Evolutionary conservation across 805 yeast species (phyloP).

Genomic region (Wickerhamomyces subpelliculosus): DNA sequence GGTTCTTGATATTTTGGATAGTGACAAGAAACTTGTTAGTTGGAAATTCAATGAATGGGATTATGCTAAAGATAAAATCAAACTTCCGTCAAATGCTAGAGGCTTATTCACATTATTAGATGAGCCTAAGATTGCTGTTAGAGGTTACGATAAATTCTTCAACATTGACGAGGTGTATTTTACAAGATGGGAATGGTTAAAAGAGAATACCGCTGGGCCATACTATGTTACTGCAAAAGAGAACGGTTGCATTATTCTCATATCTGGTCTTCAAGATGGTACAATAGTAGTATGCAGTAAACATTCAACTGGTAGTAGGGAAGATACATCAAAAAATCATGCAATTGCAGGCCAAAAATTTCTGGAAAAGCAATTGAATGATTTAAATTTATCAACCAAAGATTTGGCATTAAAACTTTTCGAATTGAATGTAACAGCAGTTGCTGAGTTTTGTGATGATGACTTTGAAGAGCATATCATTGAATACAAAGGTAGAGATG

Average conservation of each 20-base stretch:
- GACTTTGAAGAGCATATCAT: conserved; percentile 89
- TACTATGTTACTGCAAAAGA: conserved; percentile 78
- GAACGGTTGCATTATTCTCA: conserved; percentile 87
- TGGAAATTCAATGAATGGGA: conserved; percentile 96
- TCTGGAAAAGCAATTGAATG: conserved; percentile 45
- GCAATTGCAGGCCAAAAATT: conserved; percentile 64
- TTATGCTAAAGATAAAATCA: conserved; percentile 48
- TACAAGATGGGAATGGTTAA: conserved; percentile 45
- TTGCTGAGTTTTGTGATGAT: conserved; percentile 91
- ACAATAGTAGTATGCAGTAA: conserved; percentile 83
- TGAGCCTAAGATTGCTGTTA: conserved; percentile 43
- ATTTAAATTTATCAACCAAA: conserved; percentile 29
- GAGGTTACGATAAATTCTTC: conserved; percentile 96
- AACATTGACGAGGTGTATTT: conserved; percentile 58
- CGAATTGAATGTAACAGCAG: conserved; percentile 63
- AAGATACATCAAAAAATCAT: conserved; percentile 55
- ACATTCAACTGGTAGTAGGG: conserved; percentile 72
- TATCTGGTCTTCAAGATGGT: conserved; percentile 73
- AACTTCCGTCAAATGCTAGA: conserved; percentile 69
- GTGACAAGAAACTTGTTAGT: conserved; percentile 23
- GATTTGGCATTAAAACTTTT: conserved; percentile 54
- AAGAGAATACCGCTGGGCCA: conserved; percentile 58
- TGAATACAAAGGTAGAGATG: conserved; percentile 53
- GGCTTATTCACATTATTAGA: conserved; percentile 63
- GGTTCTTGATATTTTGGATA: conserved; percentile 21